Percentiles rank a stretch among this genome's conserved stretches.
phyloP scores from a whole-genome alignment of 768 basidiomycete species.

The Russula emetica region DNA sequence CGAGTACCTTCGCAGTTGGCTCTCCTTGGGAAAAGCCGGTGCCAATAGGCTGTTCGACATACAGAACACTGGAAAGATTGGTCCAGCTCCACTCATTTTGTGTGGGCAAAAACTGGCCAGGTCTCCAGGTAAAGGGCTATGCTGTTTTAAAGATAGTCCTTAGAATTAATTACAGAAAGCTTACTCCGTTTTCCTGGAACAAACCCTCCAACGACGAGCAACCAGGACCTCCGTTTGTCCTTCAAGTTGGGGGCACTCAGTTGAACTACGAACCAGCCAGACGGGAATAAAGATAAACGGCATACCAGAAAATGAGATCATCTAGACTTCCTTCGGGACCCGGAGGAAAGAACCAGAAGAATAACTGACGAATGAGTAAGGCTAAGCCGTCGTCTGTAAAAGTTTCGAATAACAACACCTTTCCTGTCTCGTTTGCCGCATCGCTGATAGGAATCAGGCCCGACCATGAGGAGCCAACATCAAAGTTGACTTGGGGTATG shows the following conservation, averaged over 20 bases:
- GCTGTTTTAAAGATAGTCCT: not conserved
- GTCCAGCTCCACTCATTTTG: constrained; percentile 73
- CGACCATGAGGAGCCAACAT: constrained; percentile 72
- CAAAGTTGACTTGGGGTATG: constrained; percentile 67
- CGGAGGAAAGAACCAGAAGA: constrained; percentile 84
- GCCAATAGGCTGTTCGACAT: constrained; percentile 76
- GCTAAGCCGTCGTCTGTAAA: not conserved
- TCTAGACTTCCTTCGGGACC: constrained; percentile 67
- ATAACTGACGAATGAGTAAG: constrained; percentile 44
- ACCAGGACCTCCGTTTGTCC: constrained; percentile 80
- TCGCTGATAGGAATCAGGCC: constrained; percentile 67
- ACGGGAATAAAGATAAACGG: not conserved
- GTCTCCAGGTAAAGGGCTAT: constrained; percentile 62
- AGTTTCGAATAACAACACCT: constrained; percentile 42
- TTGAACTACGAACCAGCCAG: not conserved
- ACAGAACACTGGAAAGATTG: constrained; percentile 68
- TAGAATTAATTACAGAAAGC: constrained; percentile 30
- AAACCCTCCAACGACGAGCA: constrained; percentile 73
- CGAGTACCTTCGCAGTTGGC: constrained; percentile 47
- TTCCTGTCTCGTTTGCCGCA: constrained; percentile 53
- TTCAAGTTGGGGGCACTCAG: constrained; percentile 32
- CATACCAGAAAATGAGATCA: constrained; percentile 72
- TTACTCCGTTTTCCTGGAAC: constrained; percentile 70
- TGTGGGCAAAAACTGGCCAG: constrained; percentile 61
- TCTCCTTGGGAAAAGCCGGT: constrained; percentile 72